Evolutionary conservation across 305 asterid species (phyloP).

Genomic region (Striga hermonthica): DNA sequence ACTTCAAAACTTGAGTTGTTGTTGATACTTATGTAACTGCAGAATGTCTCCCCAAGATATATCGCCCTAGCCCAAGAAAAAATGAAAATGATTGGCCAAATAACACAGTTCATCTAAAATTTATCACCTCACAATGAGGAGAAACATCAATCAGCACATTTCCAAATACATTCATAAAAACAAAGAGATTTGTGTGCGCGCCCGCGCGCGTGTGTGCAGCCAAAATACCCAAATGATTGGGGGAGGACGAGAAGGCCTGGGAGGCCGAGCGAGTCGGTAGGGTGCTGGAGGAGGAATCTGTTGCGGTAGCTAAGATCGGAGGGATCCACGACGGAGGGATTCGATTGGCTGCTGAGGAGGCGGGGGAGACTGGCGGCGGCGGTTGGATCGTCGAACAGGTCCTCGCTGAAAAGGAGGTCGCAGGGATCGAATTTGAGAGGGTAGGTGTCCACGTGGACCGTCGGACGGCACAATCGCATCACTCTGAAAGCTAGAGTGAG

Average conservation of each 20-base stretch:
- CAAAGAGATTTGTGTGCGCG: no score
- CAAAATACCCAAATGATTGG: slow-evolving; percentile 74
- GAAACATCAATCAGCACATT: slow-evolving; percentile 13
- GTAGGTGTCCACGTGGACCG: slow-evolving; percentile 70
- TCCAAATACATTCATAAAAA: slow-evolving; percentile 4
- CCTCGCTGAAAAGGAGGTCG: slow-evolving; percentile 79
- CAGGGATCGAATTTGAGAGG: slow-evolving; percentile 81
- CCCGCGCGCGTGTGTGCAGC: slow-evolving; percentile 9
- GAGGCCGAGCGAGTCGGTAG: slow-evolving; percentile 83
- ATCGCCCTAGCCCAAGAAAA: slow-evolving; percentile 63
- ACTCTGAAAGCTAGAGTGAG: slow-evolving; percentile 93
- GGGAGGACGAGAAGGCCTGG: slow-evolving; percentile 95
- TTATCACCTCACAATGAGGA: slow-evolving; percentile 1
- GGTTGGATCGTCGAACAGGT: slow-evolving; percentile 70
- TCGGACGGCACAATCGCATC: slow-evolving; percentile 92
- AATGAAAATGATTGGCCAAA: not conserved
- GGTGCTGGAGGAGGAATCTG: slow-evolving; percentile 71
- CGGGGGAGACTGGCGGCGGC: slow-evolving; percentile 64
- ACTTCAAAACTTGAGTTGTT: slow-evolving; percentile 87
- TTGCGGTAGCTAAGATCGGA: slow-evolving; percentile 78
- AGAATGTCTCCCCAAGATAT: slow-evolving; percentile 96
- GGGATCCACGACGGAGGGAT: slow-evolving; percentile 37
- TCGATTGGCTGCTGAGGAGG: slow-evolving; percentile 54
- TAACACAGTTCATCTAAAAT: slow-evolving; percentile 4
- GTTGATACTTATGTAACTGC: slow-evolving; percentile 96